Evolutionary conservation across 139 green algal genomes (phyloP), one percentile per base, ranked within the genome.

Genomic region (Volvox africanus): DNA sequence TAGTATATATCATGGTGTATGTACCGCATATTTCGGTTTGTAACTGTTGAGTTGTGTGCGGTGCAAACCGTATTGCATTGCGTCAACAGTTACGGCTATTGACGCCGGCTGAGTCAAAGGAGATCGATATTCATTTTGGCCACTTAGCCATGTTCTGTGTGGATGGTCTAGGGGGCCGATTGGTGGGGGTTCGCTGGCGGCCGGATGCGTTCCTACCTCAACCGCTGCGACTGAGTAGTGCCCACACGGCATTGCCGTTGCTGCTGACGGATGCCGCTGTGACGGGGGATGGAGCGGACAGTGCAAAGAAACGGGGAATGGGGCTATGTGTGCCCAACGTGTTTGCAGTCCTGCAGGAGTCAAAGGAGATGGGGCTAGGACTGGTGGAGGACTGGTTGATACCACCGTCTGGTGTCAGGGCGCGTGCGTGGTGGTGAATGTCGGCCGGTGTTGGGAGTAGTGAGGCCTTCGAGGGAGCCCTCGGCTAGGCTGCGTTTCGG

Each of bases 131-230:
- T 44, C 88, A 92, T 0, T 96, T 94, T 35, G 94, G 92, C n/a
- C 85, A 94, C 73, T 61, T 97, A 33, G 97, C 94, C 0, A 91
- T 88, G 9, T 94, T 96, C 28, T 97, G 94, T 71, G 92, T 91
- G 3, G 96, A 98, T 82, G 62, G 37, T 5, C 33, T 91, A 11
- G 95, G 96, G 16, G 96, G 95, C 0, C 86, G 89, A 30, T 37
- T 92, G 18, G 86, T 97, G 55, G 96, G 94, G 9, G 65, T 98
- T 36, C 97, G 96, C 67, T 97, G 95, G 95, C 71, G 69, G 28
- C 65, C 94, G 0, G 75, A 91, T 9, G 93, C 92, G 0, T 93
- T 96, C 50, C 32, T 95, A 13, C 83, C 94, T 14, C 78, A 82
- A 12, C 86, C 90, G 36, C 84, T 97, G 80, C 84, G 88, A 13